These are phyloP conservation scores for Aspergillus sp. DNA, from an alignment of 2,329 filamentous ascomycete genomes.

Conservation along the genomic window DNA sequence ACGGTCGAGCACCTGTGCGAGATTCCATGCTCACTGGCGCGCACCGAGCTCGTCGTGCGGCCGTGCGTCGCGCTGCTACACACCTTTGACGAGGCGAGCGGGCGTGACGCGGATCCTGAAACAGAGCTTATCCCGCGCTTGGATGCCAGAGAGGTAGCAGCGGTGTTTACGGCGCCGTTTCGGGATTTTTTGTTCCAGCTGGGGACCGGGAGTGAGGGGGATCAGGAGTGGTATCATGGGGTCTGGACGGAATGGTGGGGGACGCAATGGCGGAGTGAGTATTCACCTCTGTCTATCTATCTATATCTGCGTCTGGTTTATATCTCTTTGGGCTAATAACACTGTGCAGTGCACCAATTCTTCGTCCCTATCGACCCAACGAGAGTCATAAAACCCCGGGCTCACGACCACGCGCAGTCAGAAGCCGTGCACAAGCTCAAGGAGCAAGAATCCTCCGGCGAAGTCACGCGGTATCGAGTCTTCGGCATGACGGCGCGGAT, in stretches of 20 bases:
- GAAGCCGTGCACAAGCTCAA: slow-evolving; percentile 40
- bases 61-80: slow-evolving; percentile 79
- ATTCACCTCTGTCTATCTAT: background rate
- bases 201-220: slow-evolving; percentile 41
- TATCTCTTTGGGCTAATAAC: background rate
- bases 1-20: slow-evolving; percentile 83
- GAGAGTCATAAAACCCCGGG: slow-evolving; percentile 61
- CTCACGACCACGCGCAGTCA: slow-evolving; percentile 43
- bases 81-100: slow-evolving; percentile 51
- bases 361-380: slow-evolving; percentile 77
- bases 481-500: slow-evolving; percentile 96
- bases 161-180: slow-evolving; percentile 88
- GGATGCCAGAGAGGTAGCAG: slow-evolving; percentile 87
- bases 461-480: slow-evolving; percentile 69
- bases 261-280: slow-evolving; percentile 65
- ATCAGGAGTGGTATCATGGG: slow-evolving; percentile 77
- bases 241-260: slow-evolving; percentile 78
- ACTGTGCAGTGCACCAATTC: slow-evolving; percentile 74
- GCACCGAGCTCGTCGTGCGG: slow-evolving; percentile 70
- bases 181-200: slow-evolving; percentile 70
- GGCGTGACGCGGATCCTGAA: slow-evolving; percentile 56
- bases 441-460: slow-evolving; percentile 48
- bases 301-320: background rate
- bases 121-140: slow-evolving; percentile 74
- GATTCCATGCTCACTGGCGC: slow-evolving; percentile 73